phyloP scores from a whole-genome alignment of 805 yeast species.

The Saccharomyces jurei region DNA sequence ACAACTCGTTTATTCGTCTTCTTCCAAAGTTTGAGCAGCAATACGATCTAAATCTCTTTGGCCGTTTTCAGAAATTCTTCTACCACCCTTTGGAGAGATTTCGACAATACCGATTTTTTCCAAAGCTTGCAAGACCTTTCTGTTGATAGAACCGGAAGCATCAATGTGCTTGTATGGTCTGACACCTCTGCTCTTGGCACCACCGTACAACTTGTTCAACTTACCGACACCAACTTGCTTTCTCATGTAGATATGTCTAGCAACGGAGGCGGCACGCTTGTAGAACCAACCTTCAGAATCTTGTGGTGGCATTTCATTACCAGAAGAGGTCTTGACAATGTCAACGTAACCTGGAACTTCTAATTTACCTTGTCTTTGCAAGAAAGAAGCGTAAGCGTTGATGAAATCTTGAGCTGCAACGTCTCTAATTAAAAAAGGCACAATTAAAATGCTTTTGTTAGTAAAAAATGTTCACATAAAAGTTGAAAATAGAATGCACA shows the following conservation, averaged over 20 bases:
- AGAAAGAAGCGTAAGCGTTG: constrained; percentile 98
- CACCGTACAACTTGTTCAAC: constrained; percentile 98
- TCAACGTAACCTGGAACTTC: constrained; percentile 99
- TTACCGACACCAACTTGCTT: constrained; percentile 99
- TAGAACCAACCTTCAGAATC: constrained; percentile 99
- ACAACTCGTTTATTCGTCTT: constrained; percentile 48
- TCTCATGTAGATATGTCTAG: constrained; percentile 99
- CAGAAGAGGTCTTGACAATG: constrained; percentile 97
- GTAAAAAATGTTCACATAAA: constrained; percentile 10
- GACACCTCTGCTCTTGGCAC: constrained; percentile 97
- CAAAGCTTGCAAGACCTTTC: constrained; percentile 95
- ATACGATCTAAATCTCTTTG: constrained; percentile 99
- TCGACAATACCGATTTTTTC: constrained; percentile 97
- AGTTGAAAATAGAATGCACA: not conserved
- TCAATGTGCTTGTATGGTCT: constrained; percentile 98
- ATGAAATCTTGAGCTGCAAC: constrained; percentile 99
- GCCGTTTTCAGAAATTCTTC: constrained; percentile 98
- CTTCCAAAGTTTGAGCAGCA: constrained; percentile 97
- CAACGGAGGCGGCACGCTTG: constrained; percentile 99
- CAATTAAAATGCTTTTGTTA: constrained; percentile 27
- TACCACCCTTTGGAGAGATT: constrained; percentile 96
- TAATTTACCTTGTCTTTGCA: constrained; percentile 99
- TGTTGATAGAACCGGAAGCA: constrained; percentile 99
- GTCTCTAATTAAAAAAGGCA: constrained; percentile 59
- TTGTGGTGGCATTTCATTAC: constrained; percentile 99